Evolutionary conservation across 164 flowering plant species (phyloP).

Genomic region (Sextonia rubra): DNA sequence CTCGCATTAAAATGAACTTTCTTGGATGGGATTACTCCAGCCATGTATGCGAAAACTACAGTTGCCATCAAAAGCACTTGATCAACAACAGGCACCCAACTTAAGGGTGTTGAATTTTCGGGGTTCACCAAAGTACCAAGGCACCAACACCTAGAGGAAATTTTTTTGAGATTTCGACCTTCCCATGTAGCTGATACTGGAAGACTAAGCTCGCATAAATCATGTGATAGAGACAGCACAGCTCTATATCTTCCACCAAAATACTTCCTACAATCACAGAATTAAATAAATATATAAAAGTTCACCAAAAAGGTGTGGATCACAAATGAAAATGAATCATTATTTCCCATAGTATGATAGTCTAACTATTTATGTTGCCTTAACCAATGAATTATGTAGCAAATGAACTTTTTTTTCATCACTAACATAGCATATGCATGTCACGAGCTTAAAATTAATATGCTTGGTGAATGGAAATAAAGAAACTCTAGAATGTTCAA

Average conservation of each 20-base stretch:
- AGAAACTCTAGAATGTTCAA: too few species aligned
- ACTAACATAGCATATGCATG: too few species aligned
- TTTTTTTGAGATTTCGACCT: slow-evolving; percentile 12
- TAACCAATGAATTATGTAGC: too few species aligned
- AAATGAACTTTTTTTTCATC: neutral
- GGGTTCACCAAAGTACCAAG: slow-evolving; percentile 43
- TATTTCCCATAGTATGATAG: too few species aligned
- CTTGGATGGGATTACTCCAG: slow-evolving; percentile 65
- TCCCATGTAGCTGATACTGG: slow-evolving; percentile 11
- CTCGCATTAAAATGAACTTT: slow-evolving; percentile 21
- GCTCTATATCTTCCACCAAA: slow-evolving; percentile 16
- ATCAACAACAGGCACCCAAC: slow-evolving; percentile 56
- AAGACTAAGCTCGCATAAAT: slow-evolving; percentile 13
- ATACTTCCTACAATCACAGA: slow-evolving; percentile 25
- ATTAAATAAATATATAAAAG: slow-evolving; percentile 3
- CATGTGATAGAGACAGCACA: slow-evolving; percentile 14
- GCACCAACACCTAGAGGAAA: slow-evolving; percentile 34
- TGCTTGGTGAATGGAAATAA: too few species aligned
- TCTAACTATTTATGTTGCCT: too few species aligned
- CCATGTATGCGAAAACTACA: slow-evolving; percentile 69
- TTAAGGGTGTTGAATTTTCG: slow-evolving; percentile 38
- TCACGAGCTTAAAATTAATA: too few species aligned
- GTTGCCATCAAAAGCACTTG: slow-evolving; percentile 71
- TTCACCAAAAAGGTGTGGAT: too few species aligned
- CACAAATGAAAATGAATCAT: too few species aligned